Conservation (phyloP, 164 flowering plant genomes). For the Stephania japonica region DNA sequence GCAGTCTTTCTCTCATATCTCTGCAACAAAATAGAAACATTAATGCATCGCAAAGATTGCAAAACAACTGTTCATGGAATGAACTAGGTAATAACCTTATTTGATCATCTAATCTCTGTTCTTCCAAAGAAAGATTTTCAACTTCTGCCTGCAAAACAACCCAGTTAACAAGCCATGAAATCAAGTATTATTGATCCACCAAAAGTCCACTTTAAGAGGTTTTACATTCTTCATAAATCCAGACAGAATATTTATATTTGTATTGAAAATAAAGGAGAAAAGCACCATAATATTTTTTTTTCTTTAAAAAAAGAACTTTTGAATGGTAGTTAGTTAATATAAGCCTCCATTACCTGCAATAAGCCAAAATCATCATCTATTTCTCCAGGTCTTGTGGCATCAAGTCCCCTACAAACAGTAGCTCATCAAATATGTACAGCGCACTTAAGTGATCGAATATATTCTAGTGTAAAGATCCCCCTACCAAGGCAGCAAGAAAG, state of each 20-base stretch:
- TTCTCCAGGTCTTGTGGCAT: constrained; percentile 60
- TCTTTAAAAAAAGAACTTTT: not conserved
- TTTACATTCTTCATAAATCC: not conserved
- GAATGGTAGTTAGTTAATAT: constrained; percentile 6
- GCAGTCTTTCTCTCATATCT: constrained; percentile 85
- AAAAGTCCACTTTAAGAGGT: not conserved
- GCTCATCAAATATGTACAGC: constrained; percentile 10
- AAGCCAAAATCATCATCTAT: constrained; percentile 36
- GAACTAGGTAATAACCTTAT: constrained; percentile 38
- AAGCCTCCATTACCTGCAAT: constrained; percentile 50
- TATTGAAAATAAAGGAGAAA: not conserved
- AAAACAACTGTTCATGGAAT: not conserved
- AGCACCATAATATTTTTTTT: not conserved
- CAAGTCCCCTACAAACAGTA: constrained; percentile 51
- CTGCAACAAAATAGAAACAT: constrained; percentile 39
- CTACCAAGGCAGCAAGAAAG: not conserved
- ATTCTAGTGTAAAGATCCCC: not conserved
- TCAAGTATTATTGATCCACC: not conserved
- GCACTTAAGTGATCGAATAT: constrained; percentile 3
- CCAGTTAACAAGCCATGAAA: not conserved
- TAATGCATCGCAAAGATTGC: constrained; percentile 14
- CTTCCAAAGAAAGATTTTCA: constrained; percentile 68
- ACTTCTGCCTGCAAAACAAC: constrained; percentile 65
- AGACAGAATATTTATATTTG: not conserved
- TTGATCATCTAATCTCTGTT: constrained; percentile 61